Evolutionary conservation across 257 asterid genomes (phyloP).

Genomic region (Solanum microdontum): DNA sequence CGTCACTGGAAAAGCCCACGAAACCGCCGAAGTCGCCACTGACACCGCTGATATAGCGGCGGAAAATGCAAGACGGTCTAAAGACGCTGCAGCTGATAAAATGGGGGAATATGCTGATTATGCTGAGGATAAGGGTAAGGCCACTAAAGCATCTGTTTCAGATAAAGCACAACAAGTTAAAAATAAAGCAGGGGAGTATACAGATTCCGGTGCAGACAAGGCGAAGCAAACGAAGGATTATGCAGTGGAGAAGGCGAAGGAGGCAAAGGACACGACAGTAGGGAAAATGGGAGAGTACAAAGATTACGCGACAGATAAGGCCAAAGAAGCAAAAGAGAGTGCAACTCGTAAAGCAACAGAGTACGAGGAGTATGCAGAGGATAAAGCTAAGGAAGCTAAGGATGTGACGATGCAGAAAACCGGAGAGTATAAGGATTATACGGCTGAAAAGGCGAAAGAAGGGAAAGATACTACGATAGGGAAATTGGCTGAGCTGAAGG

Average conservation of each 20-base stretch:
- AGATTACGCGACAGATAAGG: neutral
- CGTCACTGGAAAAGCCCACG: constrained; percentile 24
- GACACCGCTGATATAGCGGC: neutral
- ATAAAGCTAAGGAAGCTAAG: neutral
- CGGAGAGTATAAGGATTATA: neutral
- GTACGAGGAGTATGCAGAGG: neutral
- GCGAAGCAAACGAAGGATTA: neutral
- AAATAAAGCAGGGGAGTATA: neutral
- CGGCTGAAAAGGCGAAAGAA: constrained; percentile 9
- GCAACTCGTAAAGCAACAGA: neutral
- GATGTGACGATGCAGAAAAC: neutral
- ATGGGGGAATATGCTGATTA: neutral
- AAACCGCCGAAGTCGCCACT: neutral
- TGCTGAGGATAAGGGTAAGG: constrained; percentile 4
- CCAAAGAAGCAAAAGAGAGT: neutral
- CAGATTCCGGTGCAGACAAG: constrained; percentile 3
- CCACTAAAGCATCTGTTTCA: neutral
- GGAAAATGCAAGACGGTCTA: neutral
- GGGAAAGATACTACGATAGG: constrained; percentile 46
- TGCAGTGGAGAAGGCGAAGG: neutral
- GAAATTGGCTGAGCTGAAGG: constrained; percentile 44
- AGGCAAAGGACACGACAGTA: neutral
- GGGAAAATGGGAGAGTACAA: neutral
- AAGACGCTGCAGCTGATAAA: neutral
- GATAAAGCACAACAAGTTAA: constrained; percentile 8